phyloP scores from a whole-genome alignment of 2,329 filamentous ascomycete species.

The Aspergillus sp. region DNA sequence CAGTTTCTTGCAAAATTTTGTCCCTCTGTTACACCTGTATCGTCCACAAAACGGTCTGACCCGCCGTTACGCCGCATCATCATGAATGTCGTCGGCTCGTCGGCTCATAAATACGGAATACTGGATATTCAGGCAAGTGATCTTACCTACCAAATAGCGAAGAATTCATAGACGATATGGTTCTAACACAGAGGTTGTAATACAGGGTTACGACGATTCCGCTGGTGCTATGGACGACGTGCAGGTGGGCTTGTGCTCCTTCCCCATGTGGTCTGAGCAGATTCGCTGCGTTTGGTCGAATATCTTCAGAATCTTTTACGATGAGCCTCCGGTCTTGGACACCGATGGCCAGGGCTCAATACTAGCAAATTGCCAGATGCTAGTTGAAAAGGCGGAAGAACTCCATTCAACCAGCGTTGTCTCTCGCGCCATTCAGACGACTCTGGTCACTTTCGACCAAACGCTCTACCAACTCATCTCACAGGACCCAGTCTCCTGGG shows the following conservation, averaged over 20 bases:
- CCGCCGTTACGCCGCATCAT: not conserved
- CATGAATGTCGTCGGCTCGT: constrained; percentile 9
- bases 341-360: not conserved
- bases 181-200: not conserved
- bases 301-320: constrained; percentile 15
- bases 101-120: constrained; percentile 9
- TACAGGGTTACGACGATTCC: not conserved
- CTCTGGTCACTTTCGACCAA: constrained; percentile 47
- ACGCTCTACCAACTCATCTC: constrained; percentile 47
- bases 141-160: not conserved
- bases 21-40: not conserved
- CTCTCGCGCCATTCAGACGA: constrained; percentile 47
- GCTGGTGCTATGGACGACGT: not conserved
- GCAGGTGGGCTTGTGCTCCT: not conserved
- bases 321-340: constrained; percentile 2
- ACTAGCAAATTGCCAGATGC: constrained; percentile 19
- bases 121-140: constrained; percentile 11
- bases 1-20: not conserved
- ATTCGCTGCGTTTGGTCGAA: constrained; percentile 15
- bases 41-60: not conserved
- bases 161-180: not conserved
- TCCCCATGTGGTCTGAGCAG: constrained; percentile 9
- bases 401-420: constrained; percentile 46
- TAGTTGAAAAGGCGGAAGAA: constrained; percentile 49
- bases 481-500: constrained; percentile 46